Percentiles rank a stretch among this genome's conserved stretches.
These are phyloP conservation scores for Senecio squalidus DNA, from an alignment of 140 eudicot species.

Conservation along the genomic window DNA sequence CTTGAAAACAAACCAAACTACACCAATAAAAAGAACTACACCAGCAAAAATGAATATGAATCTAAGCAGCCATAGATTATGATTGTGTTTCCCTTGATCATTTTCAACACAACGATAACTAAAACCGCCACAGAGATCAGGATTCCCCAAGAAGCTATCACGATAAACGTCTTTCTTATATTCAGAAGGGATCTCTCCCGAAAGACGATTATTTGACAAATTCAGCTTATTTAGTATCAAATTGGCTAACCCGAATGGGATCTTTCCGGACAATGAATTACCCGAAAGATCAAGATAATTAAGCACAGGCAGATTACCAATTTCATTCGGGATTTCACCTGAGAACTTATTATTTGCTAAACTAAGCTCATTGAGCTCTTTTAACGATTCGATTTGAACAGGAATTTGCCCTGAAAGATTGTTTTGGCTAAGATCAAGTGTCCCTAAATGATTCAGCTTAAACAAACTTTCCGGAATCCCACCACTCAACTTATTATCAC, in stretches of 20 bases:
- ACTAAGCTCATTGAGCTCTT: constrained; percentile 69
- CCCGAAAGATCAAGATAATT: constrained; percentile 85
- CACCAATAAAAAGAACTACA: constrained; percentile 38
- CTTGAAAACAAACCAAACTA: constrained; percentile 51
- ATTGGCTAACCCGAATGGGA: constrained; percentile 55
- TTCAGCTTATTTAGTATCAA: constrained; percentile 69
- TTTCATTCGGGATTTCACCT: constrained; percentile 59
- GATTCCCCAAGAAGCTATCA: constrained; percentile 71
- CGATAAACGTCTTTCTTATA: constrained; percentile 42
- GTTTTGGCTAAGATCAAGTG: constrained; percentile 65
- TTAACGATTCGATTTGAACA: constrained; percentile 30
- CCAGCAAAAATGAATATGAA: constrained; percentile 37
- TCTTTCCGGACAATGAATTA: constrained; percentile 50
- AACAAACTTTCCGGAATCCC: constrained; percentile 42
- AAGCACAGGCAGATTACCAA: constrained; percentile 63
- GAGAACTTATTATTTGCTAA: constrained; percentile 57
- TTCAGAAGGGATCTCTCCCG: constrained; percentile 59
- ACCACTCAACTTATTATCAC: constrained; percentile 50
- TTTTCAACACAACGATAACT: constrained; percentile 34
- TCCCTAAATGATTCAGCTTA: constrained; percentile 36
- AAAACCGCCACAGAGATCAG: constrained; percentile 48
- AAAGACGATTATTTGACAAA: constrained; percentile 61
- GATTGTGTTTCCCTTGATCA: neutral
- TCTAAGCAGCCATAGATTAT: constrained; percentile 40
- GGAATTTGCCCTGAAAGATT: constrained; percentile 58